Conservation (phyloP, 768 basidiomycete genomes). For the Tricholoma terreum region DNA sequence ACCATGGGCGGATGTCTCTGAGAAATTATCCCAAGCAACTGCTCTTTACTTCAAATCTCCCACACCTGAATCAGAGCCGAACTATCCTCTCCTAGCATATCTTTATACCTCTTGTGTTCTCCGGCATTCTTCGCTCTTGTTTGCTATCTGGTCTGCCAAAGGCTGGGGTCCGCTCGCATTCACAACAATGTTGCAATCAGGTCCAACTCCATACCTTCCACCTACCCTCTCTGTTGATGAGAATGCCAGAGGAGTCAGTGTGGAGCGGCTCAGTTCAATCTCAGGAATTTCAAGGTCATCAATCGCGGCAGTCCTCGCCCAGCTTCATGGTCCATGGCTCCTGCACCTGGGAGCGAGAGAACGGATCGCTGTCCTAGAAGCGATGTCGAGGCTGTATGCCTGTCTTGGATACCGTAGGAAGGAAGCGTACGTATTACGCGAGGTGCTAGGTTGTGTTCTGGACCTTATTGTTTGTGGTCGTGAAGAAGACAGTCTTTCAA, state of each 20-base stretch:
- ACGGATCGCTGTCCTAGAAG: slow-evolving; percentile 66
- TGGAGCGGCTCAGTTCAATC: slow-evolving; percentile 64
- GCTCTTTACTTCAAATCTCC: slow-evolving; percentile 61
- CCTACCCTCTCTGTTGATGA: slow-evolving; percentile 51
- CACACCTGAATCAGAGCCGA: slow-evolving; percentile 51
- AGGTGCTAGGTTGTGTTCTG: slow-evolving; percentile 80
- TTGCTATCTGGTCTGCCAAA: slow-evolving; percentile 81
- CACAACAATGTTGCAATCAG: slow-evolving; percentile 68
- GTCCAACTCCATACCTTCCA: slow-evolving; percentile 55
- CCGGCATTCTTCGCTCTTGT: slow-evolving; percentile 70
- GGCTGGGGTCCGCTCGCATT: slow-evolving; percentile 84
- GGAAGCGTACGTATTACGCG: slow-evolving; percentile 83
- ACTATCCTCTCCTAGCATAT: slow-evolving; percentile 61
- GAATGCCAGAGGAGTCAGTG: slow-evolving; percentile 42
- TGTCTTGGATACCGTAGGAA: slow-evolving; percentile 84
- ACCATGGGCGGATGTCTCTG: slow-evolving; percentile 72
- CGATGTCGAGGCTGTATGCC: slow-evolving; percentile 71
- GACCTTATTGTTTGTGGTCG: slow-evolving; percentile 85
- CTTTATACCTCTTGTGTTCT: slow-evolving; percentile 68
- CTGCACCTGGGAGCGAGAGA: slow-evolving; percentile 75
- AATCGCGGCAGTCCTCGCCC: slow-evolving; percentile 63
- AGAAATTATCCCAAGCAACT: slow-evolving; percentile 68
- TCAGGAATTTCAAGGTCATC: slow-evolving; percentile 69
- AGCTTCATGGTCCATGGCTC: slow-evolving; percentile 86
- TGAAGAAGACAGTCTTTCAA: slow-evolving; percentile 60